Percentiles rank a stretch among this genome's conserved stretches.
Conservation (phyloP, 176 grass and related monocot genomes). For the Carex pumila region DNA sequence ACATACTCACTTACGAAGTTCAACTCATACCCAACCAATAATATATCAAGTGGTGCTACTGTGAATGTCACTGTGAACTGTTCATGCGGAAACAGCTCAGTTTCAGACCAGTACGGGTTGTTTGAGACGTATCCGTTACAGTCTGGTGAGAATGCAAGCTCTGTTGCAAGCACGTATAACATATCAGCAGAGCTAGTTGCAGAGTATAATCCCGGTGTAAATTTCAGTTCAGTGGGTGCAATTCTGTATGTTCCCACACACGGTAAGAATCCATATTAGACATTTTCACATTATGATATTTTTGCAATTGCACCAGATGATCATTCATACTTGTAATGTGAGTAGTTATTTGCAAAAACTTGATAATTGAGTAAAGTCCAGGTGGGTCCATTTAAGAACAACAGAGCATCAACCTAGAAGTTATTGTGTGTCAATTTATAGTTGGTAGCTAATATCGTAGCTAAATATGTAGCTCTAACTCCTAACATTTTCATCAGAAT, state of each 20-base stretch:
- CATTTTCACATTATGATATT: neutral
- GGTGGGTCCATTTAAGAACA: neutral
- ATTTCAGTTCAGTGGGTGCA: slow-evolving; percentile 18
- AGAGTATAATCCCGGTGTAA: slow-evolving; percentile 52
- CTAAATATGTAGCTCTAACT: neutral
- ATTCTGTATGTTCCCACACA: slow-evolving; percentile 51
- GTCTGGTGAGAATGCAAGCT: slow-evolving; percentile 32
- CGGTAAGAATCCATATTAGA: slow-evolving; percentile 35
- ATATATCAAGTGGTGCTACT: slow-evolving; percentile 21
- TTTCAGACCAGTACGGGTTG: slow-evolving; percentile 52
- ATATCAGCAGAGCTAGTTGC: slow-evolving; percentile 28
- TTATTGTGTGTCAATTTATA: neutral
- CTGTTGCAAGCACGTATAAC: slow-evolving; percentile 17
- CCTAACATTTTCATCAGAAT: neutral
- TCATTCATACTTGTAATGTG: neutral
- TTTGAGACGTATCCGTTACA: slow-evolving; percentile 69
- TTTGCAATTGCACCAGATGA: neutral
- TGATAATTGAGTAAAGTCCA: neutral
- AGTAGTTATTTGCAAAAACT: neutral
- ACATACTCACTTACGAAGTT: slow-evolving; percentile 19
- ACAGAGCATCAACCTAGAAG: neutral
- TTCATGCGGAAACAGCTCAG: slow-evolving; percentile 36
- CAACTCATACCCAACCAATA: slow-evolving; percentile 34
- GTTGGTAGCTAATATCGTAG: neutral
- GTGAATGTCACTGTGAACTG: slow-evolving; percentile 71